These are phyloP conservation scores for Pyracantha coccinea DNA, from an alignment of 331 rosid species.

Conservation along the genomic window DNA sequence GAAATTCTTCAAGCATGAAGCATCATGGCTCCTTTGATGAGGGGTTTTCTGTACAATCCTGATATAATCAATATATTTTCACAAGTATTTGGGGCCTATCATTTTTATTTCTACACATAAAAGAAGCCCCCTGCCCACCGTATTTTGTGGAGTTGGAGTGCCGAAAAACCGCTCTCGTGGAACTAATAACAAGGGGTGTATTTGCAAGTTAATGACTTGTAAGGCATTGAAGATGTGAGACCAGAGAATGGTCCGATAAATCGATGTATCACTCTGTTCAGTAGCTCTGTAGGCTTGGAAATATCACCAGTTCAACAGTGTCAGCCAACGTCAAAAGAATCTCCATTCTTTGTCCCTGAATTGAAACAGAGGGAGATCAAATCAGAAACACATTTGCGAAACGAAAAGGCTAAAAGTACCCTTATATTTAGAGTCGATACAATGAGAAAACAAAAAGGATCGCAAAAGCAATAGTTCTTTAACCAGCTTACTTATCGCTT, in stretches of 20 bases:
- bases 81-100: constrained; percentile 37
- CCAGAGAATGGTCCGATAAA: constrained; percentile 3
- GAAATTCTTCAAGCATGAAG: not conserved
- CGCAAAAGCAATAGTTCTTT: too few relatives aligned
- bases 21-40: constrained; percentile 12
- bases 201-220: constrained; percentile 5
- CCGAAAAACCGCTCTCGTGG: constrained; percentile 7
- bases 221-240: not conserved
- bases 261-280: constrained; percentile 14
- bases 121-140: constrained; percentile 22
- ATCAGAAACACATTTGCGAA: not conserved
- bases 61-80: constrained; percentile 29
- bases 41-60: constrained; percentile 46
- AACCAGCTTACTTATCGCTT: not conserved
- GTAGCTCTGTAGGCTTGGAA: constrained; percentile 5
- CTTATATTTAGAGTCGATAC: not conserved
- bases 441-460: not conserved
- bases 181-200: constrained; percentile 1
- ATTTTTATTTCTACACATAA: constrained; percentile 42
- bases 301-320: constrained; percentile 1
- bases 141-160: constrained; percentile 24
- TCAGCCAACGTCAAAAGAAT: constrained; percentile 3
- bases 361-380: not conserved
- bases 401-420: not conserved
- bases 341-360: not conserved